Evolutionary conservation across 306 rosid genomes (phyloP).

Genomic region (Medicago ruthenica): DNA sequence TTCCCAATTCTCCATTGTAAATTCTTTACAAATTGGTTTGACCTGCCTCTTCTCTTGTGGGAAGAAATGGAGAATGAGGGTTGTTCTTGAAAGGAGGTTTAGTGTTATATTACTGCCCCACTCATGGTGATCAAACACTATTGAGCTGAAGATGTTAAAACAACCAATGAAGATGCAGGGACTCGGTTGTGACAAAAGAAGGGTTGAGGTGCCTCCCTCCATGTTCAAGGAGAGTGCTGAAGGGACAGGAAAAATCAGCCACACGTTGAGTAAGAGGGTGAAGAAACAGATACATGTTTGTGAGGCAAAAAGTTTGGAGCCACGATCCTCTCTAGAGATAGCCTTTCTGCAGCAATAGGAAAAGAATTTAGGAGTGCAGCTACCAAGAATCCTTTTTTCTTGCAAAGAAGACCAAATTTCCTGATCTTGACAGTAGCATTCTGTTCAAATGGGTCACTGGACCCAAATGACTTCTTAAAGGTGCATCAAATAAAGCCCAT

Average conservation of each 20-base stretch:
- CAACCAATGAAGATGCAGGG: slow-evolving; percentile 1
- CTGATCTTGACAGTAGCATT: background rate
- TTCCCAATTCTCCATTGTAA: background rate
- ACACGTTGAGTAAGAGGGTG: background rate
- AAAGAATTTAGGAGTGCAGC: slow-evolving; percentile 7
- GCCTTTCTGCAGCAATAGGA: slow-evolving; percentile 5
- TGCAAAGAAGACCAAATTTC: slow-evolving; percentile 5
- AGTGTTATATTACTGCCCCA: background rate
- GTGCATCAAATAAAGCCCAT: background rate
- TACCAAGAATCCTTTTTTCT: background rate
- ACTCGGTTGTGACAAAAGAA: slow-evolving; percentile 5
- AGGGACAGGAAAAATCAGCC: background rate
- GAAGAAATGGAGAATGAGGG: slow-evolving; percentile 6
- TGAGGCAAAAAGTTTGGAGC: slow-evolving; percentile 1
- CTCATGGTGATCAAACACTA: background rate
- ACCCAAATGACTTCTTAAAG: background rate
- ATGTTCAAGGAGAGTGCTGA: slow-evolving; percentile 17
- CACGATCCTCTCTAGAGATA: background rate
- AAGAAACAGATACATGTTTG: slow-evolving; percentile 10
- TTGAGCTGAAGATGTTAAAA: background rate
- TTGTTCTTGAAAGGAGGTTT: background rate
- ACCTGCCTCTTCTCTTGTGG: background rate
- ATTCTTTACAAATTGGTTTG: slow-evolving; percentile 2
- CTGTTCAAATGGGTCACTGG: background rate
- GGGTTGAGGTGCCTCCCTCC: background rate